Evolutionary conservation across 208 protist species (phyloP), one percentile per base, ranked within the genome.

Genomic region (Naegleria gruberi): DNA sequence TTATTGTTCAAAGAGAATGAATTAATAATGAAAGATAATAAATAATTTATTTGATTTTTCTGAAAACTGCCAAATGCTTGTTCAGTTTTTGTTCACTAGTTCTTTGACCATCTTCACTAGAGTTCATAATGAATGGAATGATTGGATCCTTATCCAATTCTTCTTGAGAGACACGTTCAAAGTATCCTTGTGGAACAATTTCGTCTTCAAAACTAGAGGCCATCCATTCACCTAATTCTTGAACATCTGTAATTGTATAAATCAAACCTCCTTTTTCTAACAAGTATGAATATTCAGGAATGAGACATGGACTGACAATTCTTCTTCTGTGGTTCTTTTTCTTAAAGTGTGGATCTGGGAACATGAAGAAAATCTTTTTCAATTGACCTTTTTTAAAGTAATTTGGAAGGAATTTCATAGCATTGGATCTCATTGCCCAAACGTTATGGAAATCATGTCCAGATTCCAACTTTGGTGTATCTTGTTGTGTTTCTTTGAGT

Each of bases 311-410:
- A 5, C 95, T 97, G 88, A 99, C 99, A 90, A 99, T 99, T 86
- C 98, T 95, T 55, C 98, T 96, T 10, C 98, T 96, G 55, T 98
- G 95, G 91, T 99, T 99, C 86, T 98, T 97, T 45, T 97, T 96
- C 92, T 99, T 99, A 94, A 98, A 99, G 91, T 99, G 98, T 37
- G 98, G 98, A 91, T 99, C 98, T 3, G 98, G 98, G 92, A 99
- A 99, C 91, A 98, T 97, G 90, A 99, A 99, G 90, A 99, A 99
- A 19, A 99, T 94, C 46, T 96, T 96, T 44, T 93, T 92, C 34
- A 99, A 92, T 94, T 98, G 97, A 7, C 96, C 97, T 90, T 99
- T 98, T 17, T 91, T 89, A 90, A 99, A 99, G 91, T 96, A 99
- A 91, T 98, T 98, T 26, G 97, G 97, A 34, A 99, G 94, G 90